A percentile compares a stretch with the other conserved stretches of the same genome.
These are phyloP conservation scores for Chlamydomonas urium DNA, from an alignment of 139 green algal species.

Conservation along the genomic window DNA sequence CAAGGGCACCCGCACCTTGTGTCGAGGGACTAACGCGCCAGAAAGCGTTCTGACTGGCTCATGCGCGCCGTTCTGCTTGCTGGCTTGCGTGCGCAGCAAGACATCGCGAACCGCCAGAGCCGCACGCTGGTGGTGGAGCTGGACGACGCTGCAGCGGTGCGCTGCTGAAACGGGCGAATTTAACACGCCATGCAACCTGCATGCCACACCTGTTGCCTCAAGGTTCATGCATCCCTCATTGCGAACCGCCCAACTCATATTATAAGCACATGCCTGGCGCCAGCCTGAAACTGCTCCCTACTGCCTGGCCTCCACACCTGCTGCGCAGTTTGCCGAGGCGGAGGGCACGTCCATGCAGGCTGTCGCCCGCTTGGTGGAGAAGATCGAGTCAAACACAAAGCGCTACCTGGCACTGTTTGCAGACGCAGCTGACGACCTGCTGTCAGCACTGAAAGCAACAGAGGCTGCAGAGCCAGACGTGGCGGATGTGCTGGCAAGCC, in stretches of 20 bases:
- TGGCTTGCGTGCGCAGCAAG: constrained; percentile 65
- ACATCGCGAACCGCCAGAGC: constrained; percentile 78
- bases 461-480: constrained; percentile 16
- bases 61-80: neutral
- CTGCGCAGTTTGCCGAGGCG: constrained; percentile 11
- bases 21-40: no score
- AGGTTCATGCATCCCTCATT: neutral
- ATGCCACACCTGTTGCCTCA: neutral
- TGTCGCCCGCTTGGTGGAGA: constrained; percentile 49
- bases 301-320: neutral
- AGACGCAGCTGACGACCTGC: constrained; percentile 4
- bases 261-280: neutral
- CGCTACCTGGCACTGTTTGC: constrained; percentile 78
- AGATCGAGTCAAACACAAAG: constrained; percentile 72
- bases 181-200: neutral
- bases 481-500: constrained; percentile 7
- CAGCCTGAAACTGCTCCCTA: neutral
- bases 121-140: constrained; percentile 66
- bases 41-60: neutral
- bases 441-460: neutral
- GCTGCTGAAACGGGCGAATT: neutral
- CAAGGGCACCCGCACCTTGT: no score
- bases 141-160: constrained; percentile 75
- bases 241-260: neutral
- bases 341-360: neutral